phyloP scores from a whole-genome alignment of 2,329 filamentous ascomycete species.

The Exophiala bonariae region DNA sequence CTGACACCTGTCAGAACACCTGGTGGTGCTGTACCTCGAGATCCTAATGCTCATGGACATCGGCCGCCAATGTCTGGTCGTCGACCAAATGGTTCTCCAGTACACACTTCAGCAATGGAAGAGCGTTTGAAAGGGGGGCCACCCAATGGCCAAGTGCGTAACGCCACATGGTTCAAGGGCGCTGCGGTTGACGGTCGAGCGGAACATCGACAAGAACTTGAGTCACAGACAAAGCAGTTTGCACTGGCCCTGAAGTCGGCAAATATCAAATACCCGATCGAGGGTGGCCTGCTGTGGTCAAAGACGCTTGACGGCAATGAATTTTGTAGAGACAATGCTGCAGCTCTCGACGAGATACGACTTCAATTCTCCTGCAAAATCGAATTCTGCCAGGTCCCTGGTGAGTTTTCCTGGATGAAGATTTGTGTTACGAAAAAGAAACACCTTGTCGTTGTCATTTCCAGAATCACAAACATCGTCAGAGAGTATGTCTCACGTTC shows the following conservation, averaged over 20 bases:
- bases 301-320: conserved; percentile 22
- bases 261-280: conserved; percentile 17
- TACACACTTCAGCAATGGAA: background rate
- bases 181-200: conserved; percentile 24
- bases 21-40: background rate
- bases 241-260: conserved; percentile 8
- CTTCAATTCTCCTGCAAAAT: conserved; percentile 18
- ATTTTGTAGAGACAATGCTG: conserved; percentile 16
- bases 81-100: background rate
- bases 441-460: conserved; percentile 14
- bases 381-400: conserved; percentile 1
- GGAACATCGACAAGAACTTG: conserved; percentile 21
- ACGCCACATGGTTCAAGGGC: conserved; percentile 16
- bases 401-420: conserved; percentile 7
- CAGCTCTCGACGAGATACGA: conserved; percentile 18
- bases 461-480: conserved; percentile 22
- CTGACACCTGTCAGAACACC: background rate
- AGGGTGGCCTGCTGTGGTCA: conserved; percentile 25
- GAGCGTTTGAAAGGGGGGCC: too few relatives aligned
- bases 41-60: background rate
- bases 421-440: conserved; percentile 16
- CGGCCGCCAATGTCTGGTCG: background rate
- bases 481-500: conserved; percentile 23
- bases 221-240: conserved; percentile 11
- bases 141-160: background rate